These are phyloP conservation scores for Trebouxia gelatinosa DNA, from an alignment of 163 green algal genomes.

Conservation along the genomic window DNA sequence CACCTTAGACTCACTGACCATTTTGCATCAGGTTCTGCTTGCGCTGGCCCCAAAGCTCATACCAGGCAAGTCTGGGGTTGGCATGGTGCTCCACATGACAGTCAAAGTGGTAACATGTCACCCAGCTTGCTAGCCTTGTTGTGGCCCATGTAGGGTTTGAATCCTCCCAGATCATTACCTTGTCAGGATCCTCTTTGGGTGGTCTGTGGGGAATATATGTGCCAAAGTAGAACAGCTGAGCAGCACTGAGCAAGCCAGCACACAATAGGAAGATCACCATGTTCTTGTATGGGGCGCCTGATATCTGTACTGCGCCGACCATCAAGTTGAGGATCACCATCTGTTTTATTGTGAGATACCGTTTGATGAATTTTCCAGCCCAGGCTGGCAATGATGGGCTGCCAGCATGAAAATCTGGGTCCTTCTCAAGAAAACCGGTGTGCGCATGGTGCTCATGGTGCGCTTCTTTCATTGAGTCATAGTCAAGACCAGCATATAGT, in stretches of 20 bases:
- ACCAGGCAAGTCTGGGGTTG: constrained; percentile 7
- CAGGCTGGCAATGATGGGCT: neutral
- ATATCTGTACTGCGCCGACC: constrained; percentile 14
- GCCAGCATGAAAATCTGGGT: constrained; percentile 17
- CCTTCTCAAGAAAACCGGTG: neutral
- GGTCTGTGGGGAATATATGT: constrained; percentile 21
- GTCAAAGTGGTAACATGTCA: constrained; percentile 26
- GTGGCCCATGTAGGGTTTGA: constrained; percentile 15
- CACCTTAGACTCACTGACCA: too few species aligned
- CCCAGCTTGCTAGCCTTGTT: constrained; percentile 5
- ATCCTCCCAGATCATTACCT: constrained; percentile 6
- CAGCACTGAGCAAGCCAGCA: constrained; percentile 4
- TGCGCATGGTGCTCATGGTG: constrained; percentile 17
- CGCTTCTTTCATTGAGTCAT: constrained; percentile 1
- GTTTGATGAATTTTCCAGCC: constrained; percentile 25
- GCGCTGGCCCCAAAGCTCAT: constrained; percentile 5
- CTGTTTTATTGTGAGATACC: constrained; percentile 12
- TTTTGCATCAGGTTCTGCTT: neutral
- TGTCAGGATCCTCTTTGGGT: neutral
- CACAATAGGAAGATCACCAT: constrained; percentile 24
- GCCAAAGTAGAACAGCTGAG: constrained; percentile 26
- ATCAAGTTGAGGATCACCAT: constrained; percentile 20
- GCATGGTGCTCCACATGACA: constrained; percentile 16
- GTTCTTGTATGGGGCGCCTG: constrained; percentile 19
- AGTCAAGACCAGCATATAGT: constrained; percentile 13